Conservation (phyloP, 352 stramenopile genomes). For the Blastocystis sp. region DNA sequence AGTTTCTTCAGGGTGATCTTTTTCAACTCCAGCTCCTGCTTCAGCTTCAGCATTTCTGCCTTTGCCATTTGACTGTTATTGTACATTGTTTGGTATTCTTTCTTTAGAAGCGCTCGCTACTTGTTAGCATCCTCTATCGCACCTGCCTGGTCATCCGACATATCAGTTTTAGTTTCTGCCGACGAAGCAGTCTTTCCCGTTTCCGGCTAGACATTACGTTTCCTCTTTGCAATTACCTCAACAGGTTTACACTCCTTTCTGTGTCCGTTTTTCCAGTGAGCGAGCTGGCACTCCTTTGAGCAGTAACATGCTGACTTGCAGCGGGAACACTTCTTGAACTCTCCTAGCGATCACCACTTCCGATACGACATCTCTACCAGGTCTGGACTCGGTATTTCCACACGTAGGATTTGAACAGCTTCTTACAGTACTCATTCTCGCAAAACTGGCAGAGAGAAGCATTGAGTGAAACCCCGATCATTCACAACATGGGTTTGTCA, state of each 20-base stretch:
- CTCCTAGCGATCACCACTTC: background rate
- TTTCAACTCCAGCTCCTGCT: background rate
- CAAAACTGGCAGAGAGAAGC: too few species aligned
- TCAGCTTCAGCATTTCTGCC: background rate
- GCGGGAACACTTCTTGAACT: slow-evolving; percentile 44
- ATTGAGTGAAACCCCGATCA: too few species aligned
- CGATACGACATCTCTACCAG: background rate
- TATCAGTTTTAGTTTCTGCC: background rate
- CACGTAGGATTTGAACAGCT: slow-evolving; percentile 4
- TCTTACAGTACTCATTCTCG: background rate
- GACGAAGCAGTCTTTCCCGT: background rate
- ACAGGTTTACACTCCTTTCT: slow-evolving; percentile 27
- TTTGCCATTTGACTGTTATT: background rate
- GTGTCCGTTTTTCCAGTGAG: slow-evolving; percentile 44
- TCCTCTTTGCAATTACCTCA: background rate
- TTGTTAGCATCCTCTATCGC: too few species aligned
- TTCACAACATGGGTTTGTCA: too few species aligned
- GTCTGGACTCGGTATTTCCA: slow-evolving; percentile 10
- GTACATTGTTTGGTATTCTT: slow-evolving; percentile 28
- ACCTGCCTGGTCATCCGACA: background rate
- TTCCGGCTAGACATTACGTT: background rate
- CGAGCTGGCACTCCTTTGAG: slow-evolving; percentile 35
- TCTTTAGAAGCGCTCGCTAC: background rate
- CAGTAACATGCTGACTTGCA: slow-evolving; percentile 37
- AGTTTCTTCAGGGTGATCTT: slow-evolving; percentile 13